Conservation (phyloP, 2,329 filamentous ascomycete species). For the Sclerotinia subarctica region DNA sequence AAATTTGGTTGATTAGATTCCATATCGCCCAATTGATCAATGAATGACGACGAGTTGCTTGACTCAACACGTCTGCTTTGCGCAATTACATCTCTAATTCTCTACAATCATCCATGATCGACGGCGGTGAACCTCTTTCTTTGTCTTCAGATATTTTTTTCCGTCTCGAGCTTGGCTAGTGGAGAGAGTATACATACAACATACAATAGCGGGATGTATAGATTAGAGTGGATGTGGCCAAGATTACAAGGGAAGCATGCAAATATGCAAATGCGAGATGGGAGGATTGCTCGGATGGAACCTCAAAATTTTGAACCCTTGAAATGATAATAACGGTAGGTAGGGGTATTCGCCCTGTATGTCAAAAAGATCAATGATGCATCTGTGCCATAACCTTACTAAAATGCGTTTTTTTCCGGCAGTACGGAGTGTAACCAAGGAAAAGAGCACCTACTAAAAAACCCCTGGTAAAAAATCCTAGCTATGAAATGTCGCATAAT, state of each 20-base stretch:
- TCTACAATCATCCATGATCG: background rate
- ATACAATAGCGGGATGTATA: background rate
- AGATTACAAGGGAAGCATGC: conserved; percentile 2
- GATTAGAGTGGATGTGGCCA: conserved; percentile 7
- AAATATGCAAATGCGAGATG: conserved; percentile 6
- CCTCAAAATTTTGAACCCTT: background rate
- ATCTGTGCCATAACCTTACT: background rate
- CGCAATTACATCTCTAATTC: background rate
- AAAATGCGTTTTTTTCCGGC: background rate
- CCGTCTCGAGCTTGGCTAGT: conserved; percentile 5
- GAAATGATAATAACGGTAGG: conserved; percentile 7
- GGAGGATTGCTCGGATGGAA: conserved; percentile 6
- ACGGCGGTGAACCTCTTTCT: background rate
- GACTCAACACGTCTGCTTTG: background rate
- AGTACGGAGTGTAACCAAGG: background rate
- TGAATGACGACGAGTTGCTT: background rate
- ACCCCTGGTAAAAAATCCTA: background rate
- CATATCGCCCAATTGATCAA: background rate
- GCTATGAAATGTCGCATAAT: background rate
- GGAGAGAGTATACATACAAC: background rate
- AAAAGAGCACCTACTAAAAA: background rate
- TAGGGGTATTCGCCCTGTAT: background rate
- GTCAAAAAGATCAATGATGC: conserved; percentile 11
- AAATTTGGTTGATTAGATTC: background rate
- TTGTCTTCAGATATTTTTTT: background rate